Evolutionary conservation across 1,284 basidiomycete genomes (phyloP).

Genomic region (Tremellales sp.): DNA sequence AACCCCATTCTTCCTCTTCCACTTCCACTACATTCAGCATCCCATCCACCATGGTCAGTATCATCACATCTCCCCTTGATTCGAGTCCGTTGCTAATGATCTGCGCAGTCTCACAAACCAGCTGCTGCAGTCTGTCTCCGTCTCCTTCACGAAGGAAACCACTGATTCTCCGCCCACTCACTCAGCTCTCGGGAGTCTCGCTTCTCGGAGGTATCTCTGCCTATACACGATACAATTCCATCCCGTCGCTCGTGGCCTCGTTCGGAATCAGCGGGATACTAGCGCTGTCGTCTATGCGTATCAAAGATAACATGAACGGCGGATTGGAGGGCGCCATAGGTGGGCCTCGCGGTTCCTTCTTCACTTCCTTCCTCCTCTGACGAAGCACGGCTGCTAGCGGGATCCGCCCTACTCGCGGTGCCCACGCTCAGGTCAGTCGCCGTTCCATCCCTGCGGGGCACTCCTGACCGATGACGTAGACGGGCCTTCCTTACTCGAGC

Average conservation of each 20-base stretch:
- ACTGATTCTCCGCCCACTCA: neutral
- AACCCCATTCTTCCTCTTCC: too few species aligned
- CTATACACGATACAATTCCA: conserved; percentile 26
- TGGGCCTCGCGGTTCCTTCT: conserved; percentile 15
- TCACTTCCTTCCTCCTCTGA: neutral
- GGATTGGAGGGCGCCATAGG: conserved; percentile 33
- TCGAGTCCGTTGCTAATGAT: too few species aligned
- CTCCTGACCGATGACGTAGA: conserved; percentile 8
- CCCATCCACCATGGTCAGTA: too few species aligned
- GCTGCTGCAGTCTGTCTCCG: conserved; percentile 15
- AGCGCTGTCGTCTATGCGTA: conserved; percentile 33
- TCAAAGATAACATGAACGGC: conserved; percentile 32
- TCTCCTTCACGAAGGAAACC: neutral
- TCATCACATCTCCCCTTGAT: too few species aligned
- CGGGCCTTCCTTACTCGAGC: conserved; percentile 26
- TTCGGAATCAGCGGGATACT: conserved; percentile 32
- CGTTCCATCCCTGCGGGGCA: neutral
- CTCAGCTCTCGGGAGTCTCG: conserved; percentile 29
- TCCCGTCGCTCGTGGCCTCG: conserved; percentile 30
- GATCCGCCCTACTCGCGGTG: conserved; percentile 13
- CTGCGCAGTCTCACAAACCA: conserved; percentile 18
- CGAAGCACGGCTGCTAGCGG: conserved; percentile 4
- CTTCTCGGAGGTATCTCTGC: conserved; percentile 34
- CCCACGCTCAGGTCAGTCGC: conserved; percentile 15
- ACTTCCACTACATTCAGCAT: too few species aligned